Evolutionary conservation across 1,284 basidiomycete species (phyloP).

Genomic region (Cryptococcus sp.): DNA sequence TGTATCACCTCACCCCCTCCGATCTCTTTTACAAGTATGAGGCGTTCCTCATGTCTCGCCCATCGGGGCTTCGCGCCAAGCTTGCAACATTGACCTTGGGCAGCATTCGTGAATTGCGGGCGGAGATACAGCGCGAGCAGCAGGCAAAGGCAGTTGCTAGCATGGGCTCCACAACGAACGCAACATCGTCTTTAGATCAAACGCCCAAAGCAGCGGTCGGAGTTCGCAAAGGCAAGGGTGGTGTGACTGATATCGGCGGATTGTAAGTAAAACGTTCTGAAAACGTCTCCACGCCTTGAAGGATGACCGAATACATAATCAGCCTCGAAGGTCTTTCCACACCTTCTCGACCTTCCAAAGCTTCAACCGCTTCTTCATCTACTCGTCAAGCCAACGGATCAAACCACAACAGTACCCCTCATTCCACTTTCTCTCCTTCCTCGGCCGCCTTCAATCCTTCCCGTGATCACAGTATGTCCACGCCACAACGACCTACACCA

Average conservation of each 20-base stretch:
- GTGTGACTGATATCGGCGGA: conserved; percentile 44
- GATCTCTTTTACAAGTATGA: conserved; percentile 57
- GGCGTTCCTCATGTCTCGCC: conserved; percentile 53
- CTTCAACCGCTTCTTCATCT: conserved; percentile 3
- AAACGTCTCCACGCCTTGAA: not conserved
- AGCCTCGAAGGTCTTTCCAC: conserved; percentile 45
- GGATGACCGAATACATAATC: not conserved
- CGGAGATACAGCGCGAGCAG: conserved; percentile 51
- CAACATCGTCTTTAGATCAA: conserved; percentile 11
- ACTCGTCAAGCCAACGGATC: conserved; percentile 13
- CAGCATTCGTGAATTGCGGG: conserved; percentile 50
- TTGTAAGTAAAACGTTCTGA: conserved; percentile 35
- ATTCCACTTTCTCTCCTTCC: conserved; percentile 19
- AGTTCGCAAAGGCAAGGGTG: conserved; percentile 33
- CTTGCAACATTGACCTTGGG: conserved; percentile 45
- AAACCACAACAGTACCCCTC: conserved; percentile 4
- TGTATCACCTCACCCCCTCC: conserved; percentile 49
- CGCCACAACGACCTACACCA: conserved; percentile 26
- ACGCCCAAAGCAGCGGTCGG: conserved; percentile 27
- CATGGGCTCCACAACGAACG: conserved; percentile 9
- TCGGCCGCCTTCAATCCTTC: conserved; percentile 24
- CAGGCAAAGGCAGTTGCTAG: conserved; percentile 37
- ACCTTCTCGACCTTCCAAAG: conserved; percentile 33
- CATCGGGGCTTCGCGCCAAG: conserved; percentile 48
- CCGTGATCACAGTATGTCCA: conserved; percentile 16